Base-by-base conservation (phyloP, 2,329 filamentous ascomycete genomes). In the Neofusicoccum sp. region DNA sequence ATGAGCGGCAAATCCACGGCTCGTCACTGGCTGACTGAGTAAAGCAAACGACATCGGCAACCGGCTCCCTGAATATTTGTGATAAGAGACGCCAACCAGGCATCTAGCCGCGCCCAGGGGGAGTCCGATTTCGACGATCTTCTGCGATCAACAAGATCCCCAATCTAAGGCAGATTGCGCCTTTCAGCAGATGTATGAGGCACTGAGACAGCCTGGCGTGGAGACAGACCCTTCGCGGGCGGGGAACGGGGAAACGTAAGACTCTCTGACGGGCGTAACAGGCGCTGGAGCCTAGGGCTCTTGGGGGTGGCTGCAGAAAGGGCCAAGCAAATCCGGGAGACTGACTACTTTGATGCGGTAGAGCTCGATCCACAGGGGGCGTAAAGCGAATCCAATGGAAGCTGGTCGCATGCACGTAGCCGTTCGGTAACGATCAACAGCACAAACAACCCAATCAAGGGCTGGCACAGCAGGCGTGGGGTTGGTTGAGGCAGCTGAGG, bases 311-410 rank as follows among this genome's bases (percentile, higher is more conserved):
- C 51, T 51, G 45, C 57, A 60, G 57, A 57, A 43, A 45, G 28
- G 40, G 45, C 44, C 45, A 51, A 33, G 44, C 57, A 31, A 58
- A 48, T 43, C 44, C 56, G 33, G 33, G 43, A 48, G 16, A 16
- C 30, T 31, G 36, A 43, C 14, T 24, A 24, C 38, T 24, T 56
- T 56, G 38, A 41, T 44, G 43, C 45, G 36, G 41, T 33, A 24
- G 28, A 40, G n/a, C 20, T n/a, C 36, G 38, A 43, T 60, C 44
- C 34, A 33, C 45, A 49, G 36, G 40, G 57, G 36, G 2, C 6
- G 57, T 24, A 56, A 51, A 51, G 57, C 57, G 45, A 51, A 28
- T 43, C 57, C 57, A 60, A 60, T 60, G 43, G 43, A 28, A 34
- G 57, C 34, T 30, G 36, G 33, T 14, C 26, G 26, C 34, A 33